Evolutionary conservation across 306 rosid genomes (phyloP).

Genomic region (Quercus ilex): DNA sequence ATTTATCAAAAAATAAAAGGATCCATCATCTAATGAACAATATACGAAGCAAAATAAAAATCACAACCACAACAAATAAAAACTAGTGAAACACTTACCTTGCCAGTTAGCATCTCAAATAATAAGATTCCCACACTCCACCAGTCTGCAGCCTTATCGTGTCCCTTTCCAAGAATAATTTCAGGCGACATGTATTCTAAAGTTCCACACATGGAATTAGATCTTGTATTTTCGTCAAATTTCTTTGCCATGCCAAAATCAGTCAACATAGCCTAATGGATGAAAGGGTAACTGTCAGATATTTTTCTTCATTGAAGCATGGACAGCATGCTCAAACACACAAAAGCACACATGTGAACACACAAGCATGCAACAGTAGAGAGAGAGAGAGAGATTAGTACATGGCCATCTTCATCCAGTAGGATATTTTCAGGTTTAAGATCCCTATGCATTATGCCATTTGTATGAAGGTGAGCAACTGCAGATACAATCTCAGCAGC

Average conservation of each 20-base stretch:
- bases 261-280: slow-evolving; percentile 78
- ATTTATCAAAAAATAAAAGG: not conserved
- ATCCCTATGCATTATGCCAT: slow-evolving; percentile 97
- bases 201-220: slow-evolving; percentile 93
- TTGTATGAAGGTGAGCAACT: slow-evolving; percentile 85
- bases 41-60: slow-evolving; percentile 11
- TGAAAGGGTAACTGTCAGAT: slow-evolving; percentile 24
- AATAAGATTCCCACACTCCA: slow-evolving; percentile 93
- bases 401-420: slow-evolving; percentile 92
- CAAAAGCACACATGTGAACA: not conserved
- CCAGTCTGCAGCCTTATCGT: slow-evolving; percentile 98
- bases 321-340: not conserved
- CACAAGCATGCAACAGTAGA: not conserved
- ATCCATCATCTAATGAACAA: not conserved
- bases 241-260: slow-evolving; percentile 94
- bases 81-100: slow-evolving; percentile 44
- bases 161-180: slow-evolving; percentile 95
- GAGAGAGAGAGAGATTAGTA: slow-evolving; percentile 33
- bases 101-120: slow-evolving; percentile 97
- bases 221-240: slow-evolving; percentile 72
- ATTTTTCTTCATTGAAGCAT: not conserved
- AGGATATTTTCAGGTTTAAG: slow-evolving; percentile 93
- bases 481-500: slow-evolving; percentile 96
- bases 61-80: slow-evolving; percentile 7
- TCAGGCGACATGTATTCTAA: slow-evolving; percentile 98